A percentile compares a stretch with the other conserved stretches of the same genome.
Evolutionary conservation across 495 filamentous ascomycete species (phyloP).

Genomic region (Annulohypoxylon bovei): DNA sequence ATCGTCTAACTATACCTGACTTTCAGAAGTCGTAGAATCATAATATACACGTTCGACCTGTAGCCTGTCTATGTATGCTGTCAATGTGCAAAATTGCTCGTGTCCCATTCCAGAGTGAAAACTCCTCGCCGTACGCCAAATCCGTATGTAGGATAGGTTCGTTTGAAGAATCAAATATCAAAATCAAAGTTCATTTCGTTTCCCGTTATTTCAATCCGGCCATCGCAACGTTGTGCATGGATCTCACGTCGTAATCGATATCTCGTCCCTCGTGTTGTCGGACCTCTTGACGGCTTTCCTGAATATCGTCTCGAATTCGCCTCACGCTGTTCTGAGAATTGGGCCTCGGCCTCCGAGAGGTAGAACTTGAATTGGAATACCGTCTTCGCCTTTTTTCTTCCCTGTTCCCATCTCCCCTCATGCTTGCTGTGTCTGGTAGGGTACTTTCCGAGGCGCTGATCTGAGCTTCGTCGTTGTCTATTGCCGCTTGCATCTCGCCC

Average conservation of each 20-base stretch:
- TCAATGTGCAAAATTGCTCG: slow-evolving; percentile 28
- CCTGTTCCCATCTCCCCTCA: slow-evolving; percentile 9
- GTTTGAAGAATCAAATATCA: slow-evolving; percentile 28
- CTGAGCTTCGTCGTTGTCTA: slow-evolving; percentile 26
- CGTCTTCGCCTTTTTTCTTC: slow-evolving; percentile 26
- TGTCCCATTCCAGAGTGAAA: slow-evolving; percentile 35
- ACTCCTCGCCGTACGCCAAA: slow-evolving; percentile 43
- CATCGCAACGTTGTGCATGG: slow-evolving; percentile 47
- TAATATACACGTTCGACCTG: slow-evolving; percentile 39
- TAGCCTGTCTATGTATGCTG: slow-evolving; percentile 38
- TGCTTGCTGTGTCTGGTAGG: slow-evolving; percentile 24
- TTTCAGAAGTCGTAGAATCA: slow-evolving; percentile 38
- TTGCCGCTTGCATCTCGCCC: slow-evolving; percentile 15
- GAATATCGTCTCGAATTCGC: slow-evolving; percentile 6
- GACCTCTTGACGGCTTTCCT: slow-evolving; percentile 1
- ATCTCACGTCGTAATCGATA: slow-evolving; percentile 43
- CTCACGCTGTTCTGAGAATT: slow-evolving; percentile 16
- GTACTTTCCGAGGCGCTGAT: slow-evolving; percentile 34
- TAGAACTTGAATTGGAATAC: slow-evolving; percentile 24
- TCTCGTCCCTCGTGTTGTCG: slow-evolving; percentile 21
- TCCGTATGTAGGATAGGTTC: slow-evolving; percentile 28
- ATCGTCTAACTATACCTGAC: slow-evolving; percentile 37
- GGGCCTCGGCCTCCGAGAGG: slow-evolving; percentile 19
- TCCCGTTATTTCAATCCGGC: slow-evolving; percentile 41
- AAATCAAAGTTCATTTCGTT: slow-evolving; percentile 14